A percentile compares a stretch with the other conserved stretches of the same genome.
Evolutionary conservation across 345 rosid species (phyloP).

Genomic region (Citrus medica): DNA sequence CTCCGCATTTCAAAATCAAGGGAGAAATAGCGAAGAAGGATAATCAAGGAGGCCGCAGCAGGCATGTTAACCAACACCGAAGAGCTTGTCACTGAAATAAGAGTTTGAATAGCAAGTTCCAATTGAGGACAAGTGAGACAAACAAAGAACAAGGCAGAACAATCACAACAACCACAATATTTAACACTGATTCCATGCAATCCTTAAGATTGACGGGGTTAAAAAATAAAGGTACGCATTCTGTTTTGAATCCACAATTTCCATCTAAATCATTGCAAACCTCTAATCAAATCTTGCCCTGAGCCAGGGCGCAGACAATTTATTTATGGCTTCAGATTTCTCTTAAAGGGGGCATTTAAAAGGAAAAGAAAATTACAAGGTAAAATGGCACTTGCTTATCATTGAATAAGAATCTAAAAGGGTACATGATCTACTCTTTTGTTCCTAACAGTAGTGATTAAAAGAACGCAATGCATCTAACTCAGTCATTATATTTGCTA

Average conservation of each 20-base stretch:
- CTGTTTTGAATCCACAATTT: background rate
- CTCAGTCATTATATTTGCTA: background rate
- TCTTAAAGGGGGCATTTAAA: background rate
- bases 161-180: background rate
- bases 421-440: background rate
- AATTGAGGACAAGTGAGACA: conserved; percentile 13
- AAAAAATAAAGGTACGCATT: background rate
- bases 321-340: background rate
- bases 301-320: background rate
- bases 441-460: background rate
- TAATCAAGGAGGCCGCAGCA: conserved; percentile 77
- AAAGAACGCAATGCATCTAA: background rate
- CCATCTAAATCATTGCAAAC: background rate
- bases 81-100: conserved; percentile 84
- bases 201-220: background rate
- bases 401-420: background rate
- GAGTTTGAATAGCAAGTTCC: conserved; percentile 20
- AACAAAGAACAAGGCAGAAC: background rate
- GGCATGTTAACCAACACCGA: conserved; percentile 94
- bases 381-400: background rate
- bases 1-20: conserved; percentile 78
- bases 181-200: background rate
- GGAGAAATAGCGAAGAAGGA: conserved; percentile 79
- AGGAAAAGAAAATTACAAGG: background rate
- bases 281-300: background rate